Percentiles rank a stretch among this genome's conserved stretches.
Evolutionary conservation across 176 grass and related monocot genomes (phyloP).

Genomic region (Oryza meyeriana): DNA sequence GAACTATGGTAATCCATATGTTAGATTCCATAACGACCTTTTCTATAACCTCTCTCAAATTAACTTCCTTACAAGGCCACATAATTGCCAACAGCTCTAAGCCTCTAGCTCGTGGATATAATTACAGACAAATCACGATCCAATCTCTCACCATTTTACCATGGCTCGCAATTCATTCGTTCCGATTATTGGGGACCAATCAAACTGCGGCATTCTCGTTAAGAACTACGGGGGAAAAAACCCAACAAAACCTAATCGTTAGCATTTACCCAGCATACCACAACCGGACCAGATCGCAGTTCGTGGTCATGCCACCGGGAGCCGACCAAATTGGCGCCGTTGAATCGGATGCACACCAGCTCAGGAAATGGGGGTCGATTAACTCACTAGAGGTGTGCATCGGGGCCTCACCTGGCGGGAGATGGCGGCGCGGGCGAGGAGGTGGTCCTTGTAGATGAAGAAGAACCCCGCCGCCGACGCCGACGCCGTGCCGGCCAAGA

Average conservation of each 20-base stretch:
- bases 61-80: not conserved
- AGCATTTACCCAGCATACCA: not conserved
- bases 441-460: constrained; percentile 85
- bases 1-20: not conserved
- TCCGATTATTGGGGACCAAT: not conserved
- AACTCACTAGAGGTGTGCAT: not conserved
- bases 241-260: not conserved
- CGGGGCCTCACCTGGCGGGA: constrained; percentile 44
- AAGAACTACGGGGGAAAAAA: not conserved
- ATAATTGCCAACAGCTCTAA: not conserved
- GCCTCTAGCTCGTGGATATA: not conserved
- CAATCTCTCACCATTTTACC: not conserved
- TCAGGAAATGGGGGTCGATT: not conserved
- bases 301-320: not conserved
- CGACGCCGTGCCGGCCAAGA: constrained; percentile 53
- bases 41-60: not conserved
- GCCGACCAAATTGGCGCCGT: not conserved
- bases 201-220: not conserved
- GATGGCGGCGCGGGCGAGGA: constrained; percentile 54
- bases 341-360: not conserved
- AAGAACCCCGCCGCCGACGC: constrained; percentile 60
- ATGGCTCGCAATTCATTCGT: not conserved
- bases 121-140: not conserved
- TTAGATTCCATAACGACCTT: not conserved
- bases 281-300: constrained; percentile 19